Evolutionary conservation across 2,329 filamentous ascomycete genomes (phyloP), one percentile per base, ranked within the genome.

Genomic region (Chaetomiaceae sp.): DNA sequence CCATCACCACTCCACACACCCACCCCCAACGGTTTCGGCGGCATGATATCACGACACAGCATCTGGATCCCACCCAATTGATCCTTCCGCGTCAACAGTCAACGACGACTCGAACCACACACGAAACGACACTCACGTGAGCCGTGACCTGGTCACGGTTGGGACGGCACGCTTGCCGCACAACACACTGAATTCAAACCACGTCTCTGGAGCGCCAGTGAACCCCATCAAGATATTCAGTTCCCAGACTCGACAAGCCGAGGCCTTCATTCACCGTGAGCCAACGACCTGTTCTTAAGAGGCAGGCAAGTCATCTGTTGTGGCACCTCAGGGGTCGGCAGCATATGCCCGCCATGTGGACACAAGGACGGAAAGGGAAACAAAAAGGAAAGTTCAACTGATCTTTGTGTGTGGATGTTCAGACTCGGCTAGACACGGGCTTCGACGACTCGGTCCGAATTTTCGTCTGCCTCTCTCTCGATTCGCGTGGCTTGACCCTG

Each of bases 131-230:
- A 25, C 22, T 17, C 47, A 33, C n/a, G 19, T n/a, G n/a, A n/a
- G n/a, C n/a, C n/a, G n/a, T n/a, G n/a, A n/a, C n/a, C n/a, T n/a
- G n/a, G n/a, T n/a, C n/a, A n/a, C n/a, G n/a, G n/a, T n/a, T n/a
- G n/a, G n/a, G n/a, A n/a, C n/a, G n/a, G n/a, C n/a, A n/a, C n/a
- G 11, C 6, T 17, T 9, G 14, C n/a, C 33, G 31, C 12, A 20
- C 14, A 12, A 36, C 23, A 1, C 15, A 17, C 33, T 20, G 31
- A 38, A 45, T 45, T 45, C 33, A 31, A 45, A 51, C 48, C 48
- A 23, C 33, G 33, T 51, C 23, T n/a, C 40, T 51, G 39, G 33
- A 23, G 39, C 40, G 40, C 33, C 40, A 44, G 48, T 34, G 31
- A n/a, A n/a, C n/a, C n/a, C n/a, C n/a, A n/a, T 38, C 31, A 23